phyloP scores from a whole-genome alignment of 176 grass and related monocot genomes.

The Chloris gayana region DNA sequence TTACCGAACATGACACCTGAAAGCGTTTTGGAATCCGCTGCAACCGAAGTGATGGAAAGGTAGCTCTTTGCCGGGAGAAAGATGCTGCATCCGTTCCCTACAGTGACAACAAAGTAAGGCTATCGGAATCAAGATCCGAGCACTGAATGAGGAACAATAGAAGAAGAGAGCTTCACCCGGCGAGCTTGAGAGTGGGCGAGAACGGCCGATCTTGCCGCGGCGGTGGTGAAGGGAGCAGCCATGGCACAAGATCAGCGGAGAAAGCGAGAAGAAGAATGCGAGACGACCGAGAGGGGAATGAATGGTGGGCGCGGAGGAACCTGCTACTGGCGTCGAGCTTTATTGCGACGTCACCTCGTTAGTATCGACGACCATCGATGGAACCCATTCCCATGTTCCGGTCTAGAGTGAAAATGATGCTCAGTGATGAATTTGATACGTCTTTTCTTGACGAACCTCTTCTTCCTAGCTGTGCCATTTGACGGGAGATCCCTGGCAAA shows the following conservation, averaged over 20 bases:
- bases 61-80: slow-evolving; percentile 35
- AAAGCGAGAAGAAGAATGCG: background rate
- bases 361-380: slow-evolving; percentile 35
- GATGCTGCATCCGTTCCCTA: slow-evolving; percentile 36
- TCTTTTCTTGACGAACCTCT: background rate
- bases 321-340: background rate
- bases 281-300: background rate
- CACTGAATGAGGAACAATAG: background rate
- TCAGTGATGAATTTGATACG: background rate
- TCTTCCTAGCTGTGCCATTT: background rate
- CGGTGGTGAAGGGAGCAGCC: slow-evolving; percentile 15
- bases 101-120: slow-evolving; percentile 21
- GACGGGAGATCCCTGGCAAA: background rate
- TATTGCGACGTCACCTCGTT: slow-evolving; percentile 37
- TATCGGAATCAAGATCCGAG: slow-evolving; percentile 30
- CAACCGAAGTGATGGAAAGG: slow-evolving; percentile 32
- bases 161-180: background rate
- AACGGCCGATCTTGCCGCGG: slow-evolving; percentile 27
- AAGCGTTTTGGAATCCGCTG: slow-evolving; percentile 23
- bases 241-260: slow-evolving; percentile 21
- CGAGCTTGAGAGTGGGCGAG: background rate
- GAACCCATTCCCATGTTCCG: slow-evolving; percentile 13
- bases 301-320: background rate
- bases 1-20: slow-evolving; percentile 53
- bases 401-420: background rate